Percentiles rank a stretch among this genome's conserved stretches.
Conservation (phyloP, 129 eudicot species). For the Lactuca sativa region DNA sequence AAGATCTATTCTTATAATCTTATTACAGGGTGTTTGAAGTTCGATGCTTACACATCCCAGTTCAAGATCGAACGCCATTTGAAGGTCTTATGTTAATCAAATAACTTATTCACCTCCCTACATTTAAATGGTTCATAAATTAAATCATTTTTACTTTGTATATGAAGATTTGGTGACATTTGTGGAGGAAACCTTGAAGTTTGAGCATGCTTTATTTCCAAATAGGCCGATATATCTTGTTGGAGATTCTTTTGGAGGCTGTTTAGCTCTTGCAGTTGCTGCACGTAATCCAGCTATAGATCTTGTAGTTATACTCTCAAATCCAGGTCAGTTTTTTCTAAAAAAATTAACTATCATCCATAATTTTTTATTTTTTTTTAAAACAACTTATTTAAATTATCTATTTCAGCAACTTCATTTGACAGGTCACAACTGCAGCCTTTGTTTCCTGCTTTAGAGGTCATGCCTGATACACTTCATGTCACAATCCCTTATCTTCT, state of each 20-base stretch:
- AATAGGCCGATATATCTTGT: slow-evolving; percentile 75
- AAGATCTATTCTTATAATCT: slow-evolving; percentile 23
- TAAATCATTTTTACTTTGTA: slow-evolving; percentile 10
- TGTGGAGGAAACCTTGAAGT: slow-evolving; percentile 68
- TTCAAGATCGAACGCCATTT: slow-evolving; percentile 79
- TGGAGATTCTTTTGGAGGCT: slow-evolving; percentile 93
- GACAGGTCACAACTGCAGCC: slow-evolving; percentile 89
- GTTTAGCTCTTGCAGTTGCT: slow-evolving; percentile 89
- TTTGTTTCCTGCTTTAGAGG: slow-evolving; percentile 70
- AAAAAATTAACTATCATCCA: slow-evolving; percentile 1
- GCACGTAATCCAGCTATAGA: slow-evolving; percentile 76
- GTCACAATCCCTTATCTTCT: slow-evolving; percentile 81
- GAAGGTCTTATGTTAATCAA: slow-evolving; percentile 45
- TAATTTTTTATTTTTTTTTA: slow-evolving; percentile 2
- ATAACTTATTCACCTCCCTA: too few relatives aligned
- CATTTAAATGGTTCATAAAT: background rate
- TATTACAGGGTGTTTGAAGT: slow-evolving; percentile 77
- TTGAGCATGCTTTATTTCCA: slow-evolving; percentile 73
- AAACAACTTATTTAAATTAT: slow-evolving; percentile 33
- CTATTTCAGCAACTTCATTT: slow-evolving; percentile 90
- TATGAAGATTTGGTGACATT: slow-evolving; percentile 58
- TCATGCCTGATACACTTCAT: slow-evolving; percentile 74
- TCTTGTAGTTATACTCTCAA: slow-evolving; percentile 68
- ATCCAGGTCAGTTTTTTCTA: slow-evolving; percentile 65
- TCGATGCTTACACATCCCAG: slow-evolving; percentile 89